Evolutionary conservation across 2,329 filamentous ascomycete species (phyloP).

Genomic region (Simplicillium sp.): DNA sequence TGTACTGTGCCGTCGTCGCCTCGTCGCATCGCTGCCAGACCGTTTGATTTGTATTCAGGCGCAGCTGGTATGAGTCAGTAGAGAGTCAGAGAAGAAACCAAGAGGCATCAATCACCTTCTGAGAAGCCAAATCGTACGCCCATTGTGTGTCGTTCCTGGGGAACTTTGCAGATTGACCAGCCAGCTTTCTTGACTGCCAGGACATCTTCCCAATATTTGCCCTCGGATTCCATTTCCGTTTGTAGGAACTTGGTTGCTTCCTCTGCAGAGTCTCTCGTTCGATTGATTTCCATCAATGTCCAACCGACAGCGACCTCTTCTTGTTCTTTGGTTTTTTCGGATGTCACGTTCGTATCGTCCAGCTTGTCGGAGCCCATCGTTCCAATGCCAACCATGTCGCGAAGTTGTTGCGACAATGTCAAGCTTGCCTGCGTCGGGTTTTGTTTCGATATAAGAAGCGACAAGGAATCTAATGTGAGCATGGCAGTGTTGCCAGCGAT

Average conservation of each 20-base stretch:
- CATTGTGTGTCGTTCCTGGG: conserved; percentile 62
- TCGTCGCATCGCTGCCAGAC: conserved; percentile 72
- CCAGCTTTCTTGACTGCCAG: conserved; percentile 71
- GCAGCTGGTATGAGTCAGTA: conserved; percentile 27
- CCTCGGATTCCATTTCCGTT: conserved; percentile 69
- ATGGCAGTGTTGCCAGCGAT: conserved; percentile 46
- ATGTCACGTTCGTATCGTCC: conserved; percentile 48
- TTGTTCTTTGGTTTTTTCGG: conserved; percentile 45
- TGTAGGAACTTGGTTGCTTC: conserved; percentile 64
- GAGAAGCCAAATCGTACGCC: conserved; percentile 85
- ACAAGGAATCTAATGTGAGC: conserved; percentile 72
- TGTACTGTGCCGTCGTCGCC: conserved; percentile 64
- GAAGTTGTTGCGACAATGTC: conserved; percentile 62
- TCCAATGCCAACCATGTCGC: conserved; percentile 62
- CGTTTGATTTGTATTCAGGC: conserved; percentile 53
- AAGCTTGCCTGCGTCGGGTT: conserved; percentile 58
- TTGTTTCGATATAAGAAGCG: conserved; percentile 75
- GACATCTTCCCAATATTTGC: conserved; percentile 82
- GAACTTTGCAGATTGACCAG: conserved; percentile 76
- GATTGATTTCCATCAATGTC: conserved; percentile 68
- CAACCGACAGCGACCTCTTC: conserved; percentile 56
- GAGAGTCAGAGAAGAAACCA: conserved; percentile 12
- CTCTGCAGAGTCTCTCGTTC: conserved; percentile 63
- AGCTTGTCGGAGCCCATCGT: conserved; percentile 62
- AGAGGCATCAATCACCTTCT: conserved; percentile 43